phyloP scores from a whole-genome alignment of 257 asterid genomes.

The Lavandula angustifolia region DNA sequence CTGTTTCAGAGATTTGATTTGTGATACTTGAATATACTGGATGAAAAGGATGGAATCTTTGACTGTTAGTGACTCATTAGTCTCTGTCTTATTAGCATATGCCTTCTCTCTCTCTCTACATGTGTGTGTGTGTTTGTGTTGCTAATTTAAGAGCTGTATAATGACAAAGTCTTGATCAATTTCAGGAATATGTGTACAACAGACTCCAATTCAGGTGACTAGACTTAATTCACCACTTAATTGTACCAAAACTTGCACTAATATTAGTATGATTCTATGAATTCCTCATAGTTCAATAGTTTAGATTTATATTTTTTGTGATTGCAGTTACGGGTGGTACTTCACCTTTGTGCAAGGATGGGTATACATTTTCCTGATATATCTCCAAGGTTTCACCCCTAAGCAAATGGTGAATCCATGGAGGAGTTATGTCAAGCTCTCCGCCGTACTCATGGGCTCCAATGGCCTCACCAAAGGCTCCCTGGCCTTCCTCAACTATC shows the following conservation, averaged over 20 bases:
- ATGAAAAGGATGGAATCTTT: constrained; percentile 1
- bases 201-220: constrained; percentile 91
- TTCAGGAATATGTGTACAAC: constrained; percentile 94
- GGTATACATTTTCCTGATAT: constrained; percentile 74
- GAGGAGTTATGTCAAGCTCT: constrained; percentile 83
- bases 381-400: constrained; percentile 79
- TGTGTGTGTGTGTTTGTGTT: neutral
- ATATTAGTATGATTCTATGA: neutral
- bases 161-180: constrained; percentile 19
- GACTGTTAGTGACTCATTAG: neutral
- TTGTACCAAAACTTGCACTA: neutral
- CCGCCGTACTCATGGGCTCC: constrained; percentile 93
- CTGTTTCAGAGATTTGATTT: constrained; percentile 18
- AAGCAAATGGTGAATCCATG: constrained; percentile 96
- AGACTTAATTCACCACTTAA: constrained; percentile 7
- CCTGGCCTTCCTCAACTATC: constrained; percentile 86
- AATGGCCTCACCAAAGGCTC: constrained; percentile 91
- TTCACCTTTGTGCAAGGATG: constrained; percentile 94
- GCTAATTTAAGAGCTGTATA: neutral
- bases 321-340: constrained; percentile 91
- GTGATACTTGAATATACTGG: neutral
- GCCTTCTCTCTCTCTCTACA: constrained; percentile 10
- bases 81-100: constrained; percentile 1
- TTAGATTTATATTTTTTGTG: neutral
- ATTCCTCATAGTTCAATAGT: neutral